Conservation (phyloP, 495 filamentous ascomycete species). For the Talaromyces ruber region DNA sequence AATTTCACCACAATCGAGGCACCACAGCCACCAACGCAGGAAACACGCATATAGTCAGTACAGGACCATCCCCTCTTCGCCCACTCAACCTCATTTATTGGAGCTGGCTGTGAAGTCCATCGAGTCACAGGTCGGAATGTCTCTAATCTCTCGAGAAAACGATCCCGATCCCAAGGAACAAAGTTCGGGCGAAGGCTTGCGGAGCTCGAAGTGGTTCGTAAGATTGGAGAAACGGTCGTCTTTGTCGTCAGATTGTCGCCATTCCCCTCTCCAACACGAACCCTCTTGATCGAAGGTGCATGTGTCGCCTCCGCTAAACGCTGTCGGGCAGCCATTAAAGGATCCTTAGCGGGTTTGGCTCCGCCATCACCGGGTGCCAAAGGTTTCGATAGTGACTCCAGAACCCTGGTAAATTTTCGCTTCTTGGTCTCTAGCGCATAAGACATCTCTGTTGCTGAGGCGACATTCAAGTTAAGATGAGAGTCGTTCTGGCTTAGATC, state of each 20-base stretch:
- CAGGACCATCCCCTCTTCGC: slow-evolving; percentile 91
- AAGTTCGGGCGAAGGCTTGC: slow-evolving; percentile 47
- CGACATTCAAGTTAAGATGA: background rate
- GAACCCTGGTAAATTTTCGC: slow-evolving; percentile 45
- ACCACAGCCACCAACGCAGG: slow-evolving; percentile 71
- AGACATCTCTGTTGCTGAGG: slow-evolving; percentile 24
- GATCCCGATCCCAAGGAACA: slow-evolving; percentile 73
- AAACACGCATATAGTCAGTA: slow-evolving; percentile 69
- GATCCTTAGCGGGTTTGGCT: slow-evolving; percentile 17
- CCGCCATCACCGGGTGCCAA: slow-evolving; percentile 10
- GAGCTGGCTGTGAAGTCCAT: slow-evolving; percentile 69
- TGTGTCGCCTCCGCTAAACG: slow-evolving; percentile 17
- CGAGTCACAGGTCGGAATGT: slow-evolving; percentile 85
- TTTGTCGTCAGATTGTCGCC: slow-evolving; percentile 9
- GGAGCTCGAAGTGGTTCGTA: background rate
- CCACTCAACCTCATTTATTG: slow-evolving; percentile 88
- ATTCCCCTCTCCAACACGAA: slow-evolving; percentile 22
- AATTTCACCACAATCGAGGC: slow-evolving; percentile 74
- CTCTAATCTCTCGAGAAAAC: slow-evolving; percentile 72
- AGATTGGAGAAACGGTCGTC: slow-evolving; percentile 4
- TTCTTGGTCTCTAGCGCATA: slow-evolving; percentile 46
- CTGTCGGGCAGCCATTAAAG: slow-evolving; percentile 17
- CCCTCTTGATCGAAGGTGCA: slow-evolving; percentile 30
- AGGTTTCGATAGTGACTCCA: slow-evolving; percentile 47
- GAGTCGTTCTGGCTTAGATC: background rate